Evolutionary conservation across 2,329 filamentous ascomycete genomes (phyloP), one percentile per base, ranked within the genome.

Genomic region (Claviceps capensis): DNA sequence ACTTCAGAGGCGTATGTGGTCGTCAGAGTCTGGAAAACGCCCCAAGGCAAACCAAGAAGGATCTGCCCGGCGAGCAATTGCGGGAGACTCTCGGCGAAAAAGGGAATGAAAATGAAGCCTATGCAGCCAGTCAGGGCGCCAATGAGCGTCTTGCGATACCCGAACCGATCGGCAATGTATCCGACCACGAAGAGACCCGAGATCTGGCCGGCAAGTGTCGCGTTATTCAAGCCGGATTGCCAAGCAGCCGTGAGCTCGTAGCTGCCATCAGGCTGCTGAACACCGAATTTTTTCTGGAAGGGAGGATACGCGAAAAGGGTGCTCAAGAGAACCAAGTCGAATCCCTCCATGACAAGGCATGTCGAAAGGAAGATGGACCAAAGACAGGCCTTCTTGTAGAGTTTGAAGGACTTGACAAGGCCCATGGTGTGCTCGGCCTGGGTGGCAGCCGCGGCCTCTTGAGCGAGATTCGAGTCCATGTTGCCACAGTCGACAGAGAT

Each of bases 201-300:
- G 22, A 79, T 73, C 52, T 73, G 67, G 11, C 77, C 77, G 2
- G 68, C 68, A 5, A 70, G 65, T 0, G 70, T 67, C 9, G 70
- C 75, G 45, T 76, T 77, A 43, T 67, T 69, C 3, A 79, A 62
- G 6, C 69, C 74, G 2, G 74, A 69, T 59, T 78, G 76, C 77
- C 77, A 79, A 0, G 69, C 63, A 1, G 72, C 71, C 1, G 71
- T 69, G 47, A 79, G 61, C 53, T 76, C 63, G 53, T 75, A 75
- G 0, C 56, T 62, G 1, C 67, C 71, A 30, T 72, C 59, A 1
- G 61, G 54, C 13, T 63, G 59, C 6, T 58, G 50, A 0, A 59
- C 54, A 8, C 72, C 72, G 52, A 71, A 77, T 50, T 63, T 68
- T 53, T 56, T 62, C 43, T 64, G 63, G 54, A 67, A 74, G 17